Conservation (phyloP, 2,329 filamentous ascomycete genomes). For the Fusarium sarcochroum region DNA sequence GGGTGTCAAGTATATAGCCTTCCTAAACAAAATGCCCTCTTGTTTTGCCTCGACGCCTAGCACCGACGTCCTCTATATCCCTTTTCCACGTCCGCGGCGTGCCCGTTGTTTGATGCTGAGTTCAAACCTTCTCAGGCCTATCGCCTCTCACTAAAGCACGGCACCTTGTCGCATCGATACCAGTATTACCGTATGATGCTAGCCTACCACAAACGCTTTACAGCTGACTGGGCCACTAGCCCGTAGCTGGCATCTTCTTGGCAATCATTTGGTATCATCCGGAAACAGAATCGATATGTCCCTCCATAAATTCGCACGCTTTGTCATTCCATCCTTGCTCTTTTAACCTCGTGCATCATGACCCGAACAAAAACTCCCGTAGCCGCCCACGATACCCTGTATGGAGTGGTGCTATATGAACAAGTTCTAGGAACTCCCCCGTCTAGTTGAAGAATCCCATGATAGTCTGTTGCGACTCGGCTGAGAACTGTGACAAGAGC, state of each 20-base stretch:
- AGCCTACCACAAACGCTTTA: slow-evolving; percentile 18
- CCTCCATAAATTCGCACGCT: slow-evolving; percentile 42
- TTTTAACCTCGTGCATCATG: slow-evolving; percentile 20
- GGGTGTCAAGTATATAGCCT: slow-evolving; percentile 42
- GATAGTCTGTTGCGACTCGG: slow-evolving; percentile 85
- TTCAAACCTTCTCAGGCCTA: slow-evolving; percentile 10
- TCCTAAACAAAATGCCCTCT: slow-evolving; percentile 41
- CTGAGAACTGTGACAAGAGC: slow-evolving; percentile 80
- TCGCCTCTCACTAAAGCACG: slow-evolving; percentile 4
- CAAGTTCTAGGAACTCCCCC: slow-evolving; percentile 10
- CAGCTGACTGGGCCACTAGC: slow-evolving; percentile 25
- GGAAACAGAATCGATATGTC: slow-evolving; percentile 39
- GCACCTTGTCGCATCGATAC: slow-evolving; percentile 20
- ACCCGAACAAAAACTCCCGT: slow-evolving; percentile 31
- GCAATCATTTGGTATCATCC: slow-evolving; percentile 44
- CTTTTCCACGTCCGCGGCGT: slow-evolving; percentile 14
- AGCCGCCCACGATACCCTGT: slow-evolving; percentile 6
- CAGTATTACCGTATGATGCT: slow-evolving; percentile 25
- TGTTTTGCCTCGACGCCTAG: slow-evolving; percentile 39
- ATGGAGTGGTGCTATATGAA: slow-evolving; percentile 14
- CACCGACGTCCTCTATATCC: slow-evolving; percentile 33
- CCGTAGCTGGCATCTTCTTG: slow-evolving; percentile 28
- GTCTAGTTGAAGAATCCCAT: slow-evolving; percentile 80
- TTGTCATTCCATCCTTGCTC: slow-evolving; percentile 26
- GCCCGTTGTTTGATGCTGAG: slow-evolving; percentile 12